A percentile compares a stretch with the other conserved stretches of the same genome.
phyloP scores from a whole-genome alignment of 1,284 basidiomycete genomes.

The Neolentinus lepideus region DNA sequence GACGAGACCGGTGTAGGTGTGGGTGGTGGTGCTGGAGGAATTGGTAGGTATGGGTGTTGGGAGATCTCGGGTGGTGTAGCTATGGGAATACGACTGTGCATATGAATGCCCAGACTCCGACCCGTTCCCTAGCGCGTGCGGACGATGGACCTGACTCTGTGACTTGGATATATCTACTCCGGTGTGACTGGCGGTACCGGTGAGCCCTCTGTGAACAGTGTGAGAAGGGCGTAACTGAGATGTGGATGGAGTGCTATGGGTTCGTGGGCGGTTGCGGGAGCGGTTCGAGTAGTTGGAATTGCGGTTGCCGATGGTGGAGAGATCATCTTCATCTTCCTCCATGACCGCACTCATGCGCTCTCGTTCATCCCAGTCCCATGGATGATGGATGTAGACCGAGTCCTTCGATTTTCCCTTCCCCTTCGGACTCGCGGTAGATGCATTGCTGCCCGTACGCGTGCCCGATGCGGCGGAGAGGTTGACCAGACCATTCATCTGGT shows the following conservation, averaged over 20 bases:
- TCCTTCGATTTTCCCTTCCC: background rate
- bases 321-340: slow-evolving; percentile 33
- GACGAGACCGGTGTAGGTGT: slow-evolving; percentile 54
- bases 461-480: slow-evolving; percentile 12
- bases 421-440: background rate
- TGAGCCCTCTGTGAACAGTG: background rate
- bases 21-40: slow-evolving; percentile 1
- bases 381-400: background rate
- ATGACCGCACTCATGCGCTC: slow-evolving; percentile 34
- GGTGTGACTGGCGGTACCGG: background rate
- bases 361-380: slow-evolving; percentile 9
- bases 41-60: slow-evolving; percentile 4
- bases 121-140: background rate
- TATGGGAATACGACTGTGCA: slow-evolving; percentile 1
- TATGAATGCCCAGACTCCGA: background rate
- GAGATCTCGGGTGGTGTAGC: background rate
- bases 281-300: background rate
- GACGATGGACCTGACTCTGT: background rate
- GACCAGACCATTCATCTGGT: slow-evolving; percentile 15
- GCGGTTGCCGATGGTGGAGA: slow-evolving; percentile 14
- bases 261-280: background rate
- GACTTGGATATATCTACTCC: background rate
- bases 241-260: background rate
- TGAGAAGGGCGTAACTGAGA: background rate
- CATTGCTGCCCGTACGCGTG: slow-evolving; percentile 11